Evolutionary conservation across 768 basidiomycete species (phyloP), one percentile per base, ranked within the genome.

Genomic region (Lactarius pseudohatsudake): DNA sequence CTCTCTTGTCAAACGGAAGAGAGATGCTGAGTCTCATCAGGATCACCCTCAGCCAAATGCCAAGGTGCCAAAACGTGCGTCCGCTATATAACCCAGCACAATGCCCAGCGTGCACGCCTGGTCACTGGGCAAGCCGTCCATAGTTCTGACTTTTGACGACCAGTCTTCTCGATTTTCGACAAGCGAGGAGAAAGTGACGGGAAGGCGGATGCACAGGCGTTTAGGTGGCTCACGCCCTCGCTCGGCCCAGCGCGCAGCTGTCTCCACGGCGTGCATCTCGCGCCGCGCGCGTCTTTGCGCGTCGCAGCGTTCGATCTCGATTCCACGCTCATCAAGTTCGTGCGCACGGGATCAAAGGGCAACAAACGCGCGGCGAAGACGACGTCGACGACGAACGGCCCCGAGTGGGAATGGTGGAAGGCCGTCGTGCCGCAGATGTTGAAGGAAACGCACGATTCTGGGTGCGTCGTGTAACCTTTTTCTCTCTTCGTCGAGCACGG

Each of bases 241-340:
- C 74, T 77, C 9, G 77, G 77, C 3, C 71, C 73, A 2, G 68
- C 72, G 22, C 72, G 71, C 13, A 76, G 78, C 16, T 80, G 79
- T 62, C 72, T 79, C 10, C 77, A 80, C 64, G 80, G 77, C 40
- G 61, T 74, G 32, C 74, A 78, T 73, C 68, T 75, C 8, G 69
- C 74, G 0, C 87, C 87, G 0, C 73, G 76, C 15, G 76, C 79
- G 9, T 77, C 76, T 1, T 41, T 79, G n/a, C 89, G 87, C 69
- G 84, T 94, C 38, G 90, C 91, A 11, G 83, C 87, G 15, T 91
- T 95, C 68, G 95, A 97, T 75, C 78, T 97, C 28, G 95, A 97
- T 73, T 93, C 91, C 3, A 95, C 93, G 0, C 71, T 96, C 66
- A 94, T 97, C 74, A 74, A 76, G 62, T 74, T 73, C 34, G 89